phyloP scores from a whole-genome alignment of 805 yeast species.

The Metschnikowia matae region DNA sequence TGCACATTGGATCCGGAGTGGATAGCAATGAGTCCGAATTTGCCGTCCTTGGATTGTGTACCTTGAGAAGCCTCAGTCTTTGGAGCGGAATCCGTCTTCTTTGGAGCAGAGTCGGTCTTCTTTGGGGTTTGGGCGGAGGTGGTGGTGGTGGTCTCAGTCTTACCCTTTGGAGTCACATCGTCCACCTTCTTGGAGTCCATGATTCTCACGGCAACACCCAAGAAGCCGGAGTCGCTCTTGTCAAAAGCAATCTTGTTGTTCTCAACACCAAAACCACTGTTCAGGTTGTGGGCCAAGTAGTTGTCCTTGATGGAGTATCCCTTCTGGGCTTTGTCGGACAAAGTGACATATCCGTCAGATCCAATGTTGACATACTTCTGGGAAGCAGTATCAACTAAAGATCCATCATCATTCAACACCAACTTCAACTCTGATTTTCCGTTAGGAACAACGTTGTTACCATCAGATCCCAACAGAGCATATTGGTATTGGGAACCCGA shows the following conservation, averaged over 20 bases:
- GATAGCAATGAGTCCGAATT: slow-evolving; percentile 21
- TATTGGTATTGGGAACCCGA: slow-evolving; percentile 27
- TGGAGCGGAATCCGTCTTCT: background rate
- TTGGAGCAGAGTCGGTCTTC: background rate
- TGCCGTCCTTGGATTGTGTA: background rate
- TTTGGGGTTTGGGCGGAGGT: background rate
- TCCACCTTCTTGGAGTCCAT: background rate
- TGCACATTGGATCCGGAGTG: slow-evolving; percentile 27
- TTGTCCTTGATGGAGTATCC: slow-evolving; percentile 12
- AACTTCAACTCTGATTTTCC: slow-evolving; percentile 13
- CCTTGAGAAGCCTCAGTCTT: background rate
- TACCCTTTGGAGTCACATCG: slow-evolving; percentile 2
- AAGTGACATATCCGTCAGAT: slow-evolving; percentile 7
- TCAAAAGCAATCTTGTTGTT: slow-evolving; percentile 3
- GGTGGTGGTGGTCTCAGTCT: background rate
- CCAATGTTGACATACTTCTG: slow-evolving; percentile 17
- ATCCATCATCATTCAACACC: slow-evolving; percentile 22
- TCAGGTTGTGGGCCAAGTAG: slow-evolving; percentile 2
- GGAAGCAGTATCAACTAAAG: slow-evolving; percentile 20
- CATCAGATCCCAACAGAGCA: slow-evolving; percentile 7
- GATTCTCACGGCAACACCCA: slow-evolving; percentile 9
- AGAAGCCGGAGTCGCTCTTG: background rate
- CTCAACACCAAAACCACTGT: background rate
- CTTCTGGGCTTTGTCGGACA: slow-evolving; percentile 8
- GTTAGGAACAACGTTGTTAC: slow-evolving; percentile 12